Conservation (phyloP, 495 filamentous ascomycete species). For the Opeltia flavorubescens region DNA sequence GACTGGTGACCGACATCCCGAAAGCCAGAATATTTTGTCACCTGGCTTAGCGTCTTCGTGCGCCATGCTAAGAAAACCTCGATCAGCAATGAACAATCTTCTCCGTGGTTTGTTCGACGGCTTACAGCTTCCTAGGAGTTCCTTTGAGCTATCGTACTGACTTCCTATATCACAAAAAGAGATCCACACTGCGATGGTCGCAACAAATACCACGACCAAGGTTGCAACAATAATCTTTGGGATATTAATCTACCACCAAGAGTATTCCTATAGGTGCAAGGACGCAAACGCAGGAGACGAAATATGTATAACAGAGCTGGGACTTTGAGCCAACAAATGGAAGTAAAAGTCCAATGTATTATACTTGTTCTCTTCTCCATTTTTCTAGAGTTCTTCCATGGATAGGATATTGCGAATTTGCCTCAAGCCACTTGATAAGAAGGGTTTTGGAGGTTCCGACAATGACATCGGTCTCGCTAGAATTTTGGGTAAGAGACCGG, state of each 20-base stretch:
- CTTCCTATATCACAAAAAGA: background rate
- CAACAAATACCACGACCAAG: background rate
- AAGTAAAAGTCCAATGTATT: slow-evolving; percentile 33
- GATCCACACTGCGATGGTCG: background rate
- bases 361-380: slow-evolving; percentile 55
- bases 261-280: background rate
- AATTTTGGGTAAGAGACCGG: background rate
- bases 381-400: slow-evolving; percentile 50
- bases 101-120: background rate
- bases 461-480: background rate
- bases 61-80: background rate
- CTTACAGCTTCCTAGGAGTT: background rate
- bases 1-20: slow-evolving; percentile 1
- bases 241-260: background rate
- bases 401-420: background rate
- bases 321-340: no score
- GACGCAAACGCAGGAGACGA: no score
- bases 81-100: background rate
- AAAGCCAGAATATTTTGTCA: background rate
- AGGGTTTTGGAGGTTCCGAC: background rate
- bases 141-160: background rate
- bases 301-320: no score
- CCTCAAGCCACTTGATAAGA: slow-evolving; percentile 4
- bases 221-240: background rate
- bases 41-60: slow-evolving; percentile 1